Base-by-base conservation (phyloP, 1,284 basidiomycete genomes). In the Naganishia albida region DNA sequence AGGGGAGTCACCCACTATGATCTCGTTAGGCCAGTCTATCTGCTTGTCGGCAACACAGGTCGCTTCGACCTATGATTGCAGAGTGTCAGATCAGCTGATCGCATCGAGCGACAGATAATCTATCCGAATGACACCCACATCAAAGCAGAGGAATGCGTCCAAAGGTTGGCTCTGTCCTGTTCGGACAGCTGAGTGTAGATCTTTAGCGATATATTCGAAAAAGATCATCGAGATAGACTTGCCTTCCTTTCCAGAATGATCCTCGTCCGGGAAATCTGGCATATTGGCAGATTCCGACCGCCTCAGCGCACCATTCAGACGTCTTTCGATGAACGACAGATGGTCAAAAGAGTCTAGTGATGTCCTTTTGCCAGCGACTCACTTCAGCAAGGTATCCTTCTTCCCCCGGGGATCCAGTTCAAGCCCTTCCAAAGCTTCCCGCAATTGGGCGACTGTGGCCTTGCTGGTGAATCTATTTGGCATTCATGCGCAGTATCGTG, bases 1-100 rank as follows among this genome's bases (percentile, higher is more conserved):
- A n/a, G n/a, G n/a, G 10, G 10, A 34, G 12, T 3, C n/a, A 81
- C 88, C 75, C 75, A 90, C 91, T 69, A 96, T 95, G 65, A 96
- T 93, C 80, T 98, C 93, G 77, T 96, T 96, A 0, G 90, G 88
- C 77, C 86, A 91, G 63, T 86, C 84, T 70, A 90, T 88, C 71
- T 83, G 83, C 55, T 82, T 82, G 7, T 71, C 74, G 6, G 83
- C 87, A 70, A 86, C 77, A 75, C 94, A 98, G 0, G 94, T 97
- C 6, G 88, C 94, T 77, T 97, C 94, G 55, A 97, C 89, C 73
- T 95, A 91, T 46, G 10, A 34, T 34, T 34, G 34, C 34, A 34
- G 34, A 6, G 6, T 4, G 34, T 10, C 34, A 34, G 34, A 10
- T 34, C 34, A 34, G 10, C 34, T 4, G 34, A 10, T n/a, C n/a